Evolutionary conservation across 305 asterid genomes (phyloP), one percentile per base, ranked within the genome.

Genomic region (Fraxinus platypoda): DNA sequence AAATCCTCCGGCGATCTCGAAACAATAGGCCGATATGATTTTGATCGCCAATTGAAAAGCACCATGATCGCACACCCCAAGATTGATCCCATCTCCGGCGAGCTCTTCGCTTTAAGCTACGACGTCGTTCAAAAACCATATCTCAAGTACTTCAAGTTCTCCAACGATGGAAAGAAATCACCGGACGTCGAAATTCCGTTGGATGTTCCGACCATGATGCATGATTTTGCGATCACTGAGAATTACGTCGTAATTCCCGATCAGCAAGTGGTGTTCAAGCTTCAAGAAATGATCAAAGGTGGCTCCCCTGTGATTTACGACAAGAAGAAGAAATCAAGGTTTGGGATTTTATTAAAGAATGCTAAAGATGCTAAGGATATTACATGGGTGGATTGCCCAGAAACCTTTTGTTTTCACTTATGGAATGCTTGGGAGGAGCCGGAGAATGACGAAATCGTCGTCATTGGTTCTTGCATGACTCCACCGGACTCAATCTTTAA

Each of bases 371-470:
- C 88, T 4, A 54, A 82, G 0, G 91, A 77, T 0, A 90, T 92
- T 0, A 70, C 8, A 0, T 92, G 97, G 97, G 54, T 91, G 3
- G 91, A 91, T 1, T 91, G 92, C 79, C 84, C 82, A 9, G 89
- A 90, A 23, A 87, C 92, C 2, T 92, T 91, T 21, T 91, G 97
- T 83, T 91, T 92, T 41, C 97, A 92, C 31, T 76, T 92, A 3
- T 92, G 94, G 95, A 92, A 92, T 83, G 94, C 94, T 0, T 92
- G 95, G 95, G 95, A 92, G 80, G 95, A 92, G 80, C 87, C 93
- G 54, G 97, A 88, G 75, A 87, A 74, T 2, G 88, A 88, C 75
- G 94, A 91, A 31, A 82, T 91, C 7, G 92, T 92, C 15, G 97
- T 92, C 31, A 89, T 92, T 75, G 94, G 97, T 2, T 92, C 97